Evolutionary conservation across 2,329 filamentous ascomycete species (phyloP), one percentile per base, ranked within the genome.

Genomic region (Pseudocercospora vitis): DNA sequence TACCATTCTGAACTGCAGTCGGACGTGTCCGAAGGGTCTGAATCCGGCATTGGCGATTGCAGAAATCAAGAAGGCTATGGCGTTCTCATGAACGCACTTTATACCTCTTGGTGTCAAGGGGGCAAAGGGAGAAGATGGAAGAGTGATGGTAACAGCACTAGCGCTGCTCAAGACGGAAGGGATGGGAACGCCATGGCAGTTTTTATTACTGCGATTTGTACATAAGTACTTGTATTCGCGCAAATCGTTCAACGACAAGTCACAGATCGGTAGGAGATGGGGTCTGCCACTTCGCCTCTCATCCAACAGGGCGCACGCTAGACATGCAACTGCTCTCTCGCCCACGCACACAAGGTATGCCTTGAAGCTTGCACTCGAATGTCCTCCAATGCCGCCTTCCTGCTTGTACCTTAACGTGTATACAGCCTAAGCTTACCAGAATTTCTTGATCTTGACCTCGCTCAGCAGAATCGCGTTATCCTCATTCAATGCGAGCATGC

Each of bases 21-120:
- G 90, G 74, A 96, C 92, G 52, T 99, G 94, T 76, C 94, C 94
- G 71, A 99, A 99, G 89, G 94, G 94, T 40, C 77, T 99, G 66
- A 99, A 99, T 81, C 94, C 94, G 16, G 94, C 89, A 62, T 81
- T 89, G 71, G 94, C 94, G 14, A 95, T 99, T 77, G 91, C 91
- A 49, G 88, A 96, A 81, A 96, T 96, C 75, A 97, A 97, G 88
- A 96, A 96, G 88, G 83, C 86, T 78, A 87, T 97, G 88, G 84
- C 91, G 53, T 77, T 80, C 55, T 54, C 66, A 28, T 69, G 59
- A 58, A 49, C n/a, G n/a, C n/a, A n/a, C n/a, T n/a, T n/a, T n/a
- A n/a, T n/a, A n/a, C n/a, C n/a, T n/a, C n/a, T n/a, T 19, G 5
- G 8, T 32, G 14, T 12, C 3, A 9, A 32, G 7, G 4, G 14